Conservation (phyloP, 1,284 basidiomycete species). For the Mixia osmundae region DNA sequence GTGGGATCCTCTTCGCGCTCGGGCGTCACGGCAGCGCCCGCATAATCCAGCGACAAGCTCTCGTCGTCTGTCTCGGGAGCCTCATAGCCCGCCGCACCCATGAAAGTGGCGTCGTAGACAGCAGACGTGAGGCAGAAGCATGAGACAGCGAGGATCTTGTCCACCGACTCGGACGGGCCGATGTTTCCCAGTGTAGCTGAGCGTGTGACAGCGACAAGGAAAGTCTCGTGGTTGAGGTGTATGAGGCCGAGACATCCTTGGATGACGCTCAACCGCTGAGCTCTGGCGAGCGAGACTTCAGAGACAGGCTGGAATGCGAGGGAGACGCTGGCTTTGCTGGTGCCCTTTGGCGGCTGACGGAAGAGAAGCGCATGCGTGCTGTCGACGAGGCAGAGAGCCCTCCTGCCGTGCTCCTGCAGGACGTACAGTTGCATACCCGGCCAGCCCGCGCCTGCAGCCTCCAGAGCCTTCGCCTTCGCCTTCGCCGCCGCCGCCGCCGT, state of each 20-base stretch:
- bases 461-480: too few species aligned
- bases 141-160: slow-evolving; percentile 25
- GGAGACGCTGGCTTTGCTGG: too few species aligned
- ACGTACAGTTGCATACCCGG: too few species aligned
- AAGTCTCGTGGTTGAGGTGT: slow-evolving; percentile 31
- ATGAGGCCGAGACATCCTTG: slow-evolving; percentile 31
- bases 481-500: too few species aligned
- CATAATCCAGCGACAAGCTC: slow-evolving; percentile 34
- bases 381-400: too few species aligned
- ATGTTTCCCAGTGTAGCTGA: slow-evolving; percentile 34
- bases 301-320: too few species aligned
- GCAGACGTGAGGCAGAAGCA: slow-evolving; percentile 24
- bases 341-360: too few species aligned
- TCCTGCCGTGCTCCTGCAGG: too few species aligned
- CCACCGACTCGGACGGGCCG: slow-evolving; percentile 19
- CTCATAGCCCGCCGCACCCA: slow-evolving; percentile 5
- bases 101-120: slow-evolving; percentile 8
- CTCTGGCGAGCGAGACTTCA: too few species aligned
- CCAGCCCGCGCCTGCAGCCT: too few species aligned
- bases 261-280: too few species aligned
- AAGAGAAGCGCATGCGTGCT: too few species aligned
- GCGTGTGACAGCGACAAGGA: slow-evolving; percentile 48
- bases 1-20: slow-evolving; percentile 69
- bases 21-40: slow-evolving; percentile 26
- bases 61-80: slow-evolving; percentile 1